These are phyloP conservation scores for Apiospora saccharicola DNA, from an alignment of 2,329 filamentous ascomycete species.

Conservation along the genomic window DNA sequence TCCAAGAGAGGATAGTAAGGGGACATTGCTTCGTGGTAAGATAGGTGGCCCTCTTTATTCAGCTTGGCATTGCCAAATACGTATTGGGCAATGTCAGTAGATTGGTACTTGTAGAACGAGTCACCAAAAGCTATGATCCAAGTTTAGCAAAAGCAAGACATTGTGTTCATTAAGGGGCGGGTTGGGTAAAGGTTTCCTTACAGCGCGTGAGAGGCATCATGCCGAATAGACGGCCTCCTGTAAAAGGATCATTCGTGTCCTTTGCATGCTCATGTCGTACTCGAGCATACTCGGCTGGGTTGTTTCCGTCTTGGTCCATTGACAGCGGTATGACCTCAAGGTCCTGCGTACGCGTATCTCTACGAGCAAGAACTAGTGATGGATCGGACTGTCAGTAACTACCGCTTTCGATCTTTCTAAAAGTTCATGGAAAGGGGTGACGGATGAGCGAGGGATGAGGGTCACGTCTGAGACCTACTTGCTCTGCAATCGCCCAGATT, in stretches of 20 bases:
- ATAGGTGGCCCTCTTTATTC: not conserved
- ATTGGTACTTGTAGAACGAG: not conserved
- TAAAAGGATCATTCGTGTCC: not conserved
- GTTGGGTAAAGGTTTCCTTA: not conserved
- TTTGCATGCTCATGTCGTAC: not conserved
- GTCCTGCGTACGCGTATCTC: not conserved
- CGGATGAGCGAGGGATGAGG: not conserved
- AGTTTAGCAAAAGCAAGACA: not conserved
- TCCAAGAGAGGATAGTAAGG: slow-evolving; percentile 17
- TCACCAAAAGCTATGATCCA: not conserved
- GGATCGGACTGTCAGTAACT: not conserved
- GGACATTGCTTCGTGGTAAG: slow-evolving; percentile 10
- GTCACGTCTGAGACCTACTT: not conserved
- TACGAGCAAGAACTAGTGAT: not conserved
- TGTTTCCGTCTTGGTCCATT: slow-evolving; percentile 7
- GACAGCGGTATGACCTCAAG: not conserved
- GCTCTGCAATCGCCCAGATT: slow-evolving; percentile 16
- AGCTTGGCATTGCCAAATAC: not conserved
- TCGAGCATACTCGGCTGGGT: not conserved
- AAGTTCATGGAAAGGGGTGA: not conserved
- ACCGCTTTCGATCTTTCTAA: not conserved
- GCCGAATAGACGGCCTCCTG: slow-evolving; percentile 3
- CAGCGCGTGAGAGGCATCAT: slow-evolving; percentile 13
- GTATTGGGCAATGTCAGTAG: not conserved
- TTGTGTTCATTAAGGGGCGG: not conserved